phyloP scores from a whole-genome alignment of 2,329 filamentous ascomycete genomes.

The Cladobotryum mycophilum region DNA sequence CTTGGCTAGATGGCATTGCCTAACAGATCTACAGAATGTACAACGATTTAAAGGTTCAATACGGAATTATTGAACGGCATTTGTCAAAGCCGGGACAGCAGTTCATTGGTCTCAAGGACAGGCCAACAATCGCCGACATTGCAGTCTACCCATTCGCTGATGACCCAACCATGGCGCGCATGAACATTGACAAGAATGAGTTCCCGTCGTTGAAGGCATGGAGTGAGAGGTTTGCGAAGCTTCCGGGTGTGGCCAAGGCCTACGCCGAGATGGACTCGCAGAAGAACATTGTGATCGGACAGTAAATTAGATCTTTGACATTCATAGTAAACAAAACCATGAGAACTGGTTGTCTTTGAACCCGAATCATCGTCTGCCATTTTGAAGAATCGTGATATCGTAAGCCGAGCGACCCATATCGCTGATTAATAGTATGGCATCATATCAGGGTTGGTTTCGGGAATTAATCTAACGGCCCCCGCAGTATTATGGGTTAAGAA shows the following conservation, averaged over 20 bases:
- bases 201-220: slow-evolving; percentile 10
- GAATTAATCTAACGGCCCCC: too few species aligned
- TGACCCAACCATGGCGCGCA: slow-evolving; percentile 8
- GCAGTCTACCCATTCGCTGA: slow-evolving; percentile 11
- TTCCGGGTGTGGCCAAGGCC: slow-evolving; percentile 7
- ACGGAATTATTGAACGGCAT: slow-evolving; percentile 4
- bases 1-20: not conserved
- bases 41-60: slow-evolving; percentile 3
- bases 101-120: slow-evolving; percentile 9
- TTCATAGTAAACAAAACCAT: not conserved
- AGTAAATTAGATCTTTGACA: not conserved
- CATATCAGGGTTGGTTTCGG: too few species aligned
- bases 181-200: slow-evolving; percentile 5
- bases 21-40: not conserved
- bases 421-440: too few species aligned
- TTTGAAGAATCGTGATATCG: too few species aligned
- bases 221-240: slow-evolving; percentile 8
- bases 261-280: slow-evolving; percentile 8
- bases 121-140: slow-evolving; percentile 13
- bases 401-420: too few species aligned
- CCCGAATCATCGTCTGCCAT: too few species aligned
- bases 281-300: not conserved
- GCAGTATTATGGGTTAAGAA: too few species aligned
- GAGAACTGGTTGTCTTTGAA: too few species aligned
- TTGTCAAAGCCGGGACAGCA: slow-evolving; percentile 10